These are phyloP conservation scores for Debaryomycetaceae sp. DNA, from an alignment of 1,139 yeast species.

Conservation along the genomic window DNA sequence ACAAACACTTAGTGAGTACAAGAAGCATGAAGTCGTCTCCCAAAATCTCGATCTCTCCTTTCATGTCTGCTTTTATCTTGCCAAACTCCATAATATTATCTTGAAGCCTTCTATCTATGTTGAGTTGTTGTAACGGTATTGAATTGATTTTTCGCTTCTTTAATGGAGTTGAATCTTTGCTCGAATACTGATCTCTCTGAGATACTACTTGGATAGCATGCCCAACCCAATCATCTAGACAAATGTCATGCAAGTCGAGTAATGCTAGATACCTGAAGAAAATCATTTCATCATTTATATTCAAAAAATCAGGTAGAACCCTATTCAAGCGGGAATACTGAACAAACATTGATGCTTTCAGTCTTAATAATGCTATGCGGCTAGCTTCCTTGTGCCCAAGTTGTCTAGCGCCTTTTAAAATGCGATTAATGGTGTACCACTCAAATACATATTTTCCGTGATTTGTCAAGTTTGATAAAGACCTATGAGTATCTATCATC, in stretches of 20 bases:
- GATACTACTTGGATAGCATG: not conserved
- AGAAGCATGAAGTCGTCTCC: not conserved
- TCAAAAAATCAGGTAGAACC: not conserved
- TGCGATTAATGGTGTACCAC: not conserved
- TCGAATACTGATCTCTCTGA: not conserved
- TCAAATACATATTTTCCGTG: not conserved
- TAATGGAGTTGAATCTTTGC: not conserved
- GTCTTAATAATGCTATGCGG: not conserved
- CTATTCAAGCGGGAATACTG: not conserved
- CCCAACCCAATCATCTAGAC: not conserved
- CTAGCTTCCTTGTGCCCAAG: not conserved
- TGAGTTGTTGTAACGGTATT: not conserved
- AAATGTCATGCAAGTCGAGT: not conserved
- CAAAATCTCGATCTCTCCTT: not conserved
- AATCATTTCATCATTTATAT: not conserved
- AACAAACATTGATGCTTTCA: not conserved
- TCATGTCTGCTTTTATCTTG: not conserved
- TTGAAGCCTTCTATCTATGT: not conserved
- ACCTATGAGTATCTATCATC: not conserved
- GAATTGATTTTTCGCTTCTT: not conserved
- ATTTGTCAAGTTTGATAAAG: not conserved
- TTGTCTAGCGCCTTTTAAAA: not conserved
- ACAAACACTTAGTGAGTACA: not conserved
- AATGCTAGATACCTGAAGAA: constrained; percentile 2
- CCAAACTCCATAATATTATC: not conserved